Base-by-base conservation (phyloP, 495 filamentous ascomycete genomes). In the Penicillium turbatum region DNA sequence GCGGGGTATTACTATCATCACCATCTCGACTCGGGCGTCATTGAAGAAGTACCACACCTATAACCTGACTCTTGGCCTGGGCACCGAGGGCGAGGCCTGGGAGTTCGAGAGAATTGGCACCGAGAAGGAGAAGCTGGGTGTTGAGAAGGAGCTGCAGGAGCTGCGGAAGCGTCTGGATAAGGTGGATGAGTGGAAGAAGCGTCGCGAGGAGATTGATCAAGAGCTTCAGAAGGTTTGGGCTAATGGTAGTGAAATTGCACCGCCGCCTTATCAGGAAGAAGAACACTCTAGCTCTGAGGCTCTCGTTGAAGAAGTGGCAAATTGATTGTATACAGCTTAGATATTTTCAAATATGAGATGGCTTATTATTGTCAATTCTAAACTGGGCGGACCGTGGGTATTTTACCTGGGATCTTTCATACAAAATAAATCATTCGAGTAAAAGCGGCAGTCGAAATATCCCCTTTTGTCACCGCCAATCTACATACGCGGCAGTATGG, bases 31-130 rank as follows among this genome's bases (percentile, higher is more conserved):
- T 1, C 84, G 95, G 29, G 91, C 89, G 13, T 91, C 88, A 37
- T 75, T 99, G 39, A 97, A 96, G 69, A 90, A 90, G 62, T 97
- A 97, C 63, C 93, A 97, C 69, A 88, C 85, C 1, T 97, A 81
- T 71, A 93, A 91, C 56, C 80, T 99, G 2, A 86, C 83, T 24
- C 82, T 99, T 19, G 89, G 90, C 6, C 69, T 86, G 17, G 89
- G 87, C 35, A 81, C 83, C 17, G 72, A 75, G 31, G 79, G 77
- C 15, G 72, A 75, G 15, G 82, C 84, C 58, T 98, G 92, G 90
- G 87, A 89, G 53, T 85, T 96, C 62, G 88, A 96, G 63, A 78
- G 90, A 39, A 96, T 99, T 55, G 95, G 95, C 37, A 97, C 91
- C 0, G 87, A 88, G 64, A 79, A 85, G 60, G 95, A 99, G 76